Evolutionary conservation across 2,329 filamentous ascomycete species (phyloP).

Genomic region (Metarhizium album): DNA sequence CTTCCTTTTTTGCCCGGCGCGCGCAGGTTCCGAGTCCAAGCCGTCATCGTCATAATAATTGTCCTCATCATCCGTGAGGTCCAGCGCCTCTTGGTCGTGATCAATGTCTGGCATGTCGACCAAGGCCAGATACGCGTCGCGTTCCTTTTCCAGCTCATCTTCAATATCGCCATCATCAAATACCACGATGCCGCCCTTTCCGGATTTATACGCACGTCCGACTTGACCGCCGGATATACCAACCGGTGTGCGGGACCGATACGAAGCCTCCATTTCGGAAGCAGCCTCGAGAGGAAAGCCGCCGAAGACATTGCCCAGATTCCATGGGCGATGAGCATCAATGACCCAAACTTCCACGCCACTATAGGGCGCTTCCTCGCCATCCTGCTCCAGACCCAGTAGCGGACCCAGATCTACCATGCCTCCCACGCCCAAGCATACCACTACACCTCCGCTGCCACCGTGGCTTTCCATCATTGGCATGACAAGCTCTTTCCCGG

Average conservation of each 20-base stretch:
- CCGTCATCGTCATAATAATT: slow-evolving; percentile 47
- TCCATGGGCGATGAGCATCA: slow-evolving; percentile 88
- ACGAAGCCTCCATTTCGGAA: slow-evolving; percentile 33
- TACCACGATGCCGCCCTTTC: slow-evolving; percentile 80
- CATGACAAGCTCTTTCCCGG: slow-evolving; percentile 65
- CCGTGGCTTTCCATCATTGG: slow-evolving; percentile 82
- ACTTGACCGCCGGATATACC: slow-evolving; percentile 69
- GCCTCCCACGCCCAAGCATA: slow-evolving; percentile 87
- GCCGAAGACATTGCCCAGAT: slow-evolving; percentile 85
- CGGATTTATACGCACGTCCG: slow-evolving; percentile 59
- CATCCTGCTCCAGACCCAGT: slow-evolving; percentile 57
- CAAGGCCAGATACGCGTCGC: slow-evolving; percentile 74
- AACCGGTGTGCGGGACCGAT: slow-evolving; percentile 40
- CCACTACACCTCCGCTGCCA: slow-evolving; percentile 76
- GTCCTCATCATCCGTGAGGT: slow-evolving; percentile 45
- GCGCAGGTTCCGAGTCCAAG: slow-evolving; percentile 24
- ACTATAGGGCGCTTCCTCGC: slow-evolving; percentile 56
- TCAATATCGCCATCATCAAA: slow-evolving; percentile 96
- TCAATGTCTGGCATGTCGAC: slow-evolving; percentile 86
- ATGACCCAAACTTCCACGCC: slow-evolving; percentile 95
- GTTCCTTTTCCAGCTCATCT: slow-evolving; percentile 63
- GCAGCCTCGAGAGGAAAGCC: slow-evolving; percentile 49
- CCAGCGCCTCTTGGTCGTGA: slow-evolving; percentile 52
- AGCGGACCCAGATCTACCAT: slow-evolving; percentile 78
- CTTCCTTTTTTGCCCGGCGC: slow-evolving; percentile 61